Evolutionary conservation across 1,139 yeast genomes (phyloP), one percentile per base, ranked within the genome.

Genomic region (Kluyveromyces sp.): DNA sequence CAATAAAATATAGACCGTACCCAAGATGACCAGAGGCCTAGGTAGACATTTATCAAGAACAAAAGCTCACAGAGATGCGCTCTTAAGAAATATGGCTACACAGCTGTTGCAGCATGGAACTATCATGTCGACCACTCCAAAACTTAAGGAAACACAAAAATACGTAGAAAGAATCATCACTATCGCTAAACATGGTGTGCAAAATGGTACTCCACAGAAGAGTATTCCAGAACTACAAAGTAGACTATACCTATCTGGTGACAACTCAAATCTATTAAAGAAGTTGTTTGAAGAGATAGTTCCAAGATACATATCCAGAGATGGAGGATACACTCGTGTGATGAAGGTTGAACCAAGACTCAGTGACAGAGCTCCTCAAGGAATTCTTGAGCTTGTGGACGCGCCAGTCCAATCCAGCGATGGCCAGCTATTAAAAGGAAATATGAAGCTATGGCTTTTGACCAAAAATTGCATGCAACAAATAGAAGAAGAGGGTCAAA

Each of bases 301-400:
- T 3, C 69, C 75, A 37, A 73, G 96, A 55, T 90, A 85, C 61
- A 64, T 71, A 6, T 60, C 68, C 32, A 75, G 96, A 65, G 63
- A 68, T 1, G 86, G 88, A 51, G 97, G 97, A 2, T 92, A 83
- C 69, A 89, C 97, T 10, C 77, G 98, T 54, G 79, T 90, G 49
- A 70, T 90, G 55, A 81, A 79, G 57, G 71, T 94, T 53, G 97
- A 92, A 65, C 89, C 94, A 32, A 75, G 98, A 57, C 67, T 83
- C 45, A 94, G 92, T 55, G 98, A 94, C 64, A 84, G 83, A 53
- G 96, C 97, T 0, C 92, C 94, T 26, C 92, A 86, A 74, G 82
- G 95, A 2, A 82, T 92, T 15, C 64, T 94, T 47, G 98, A 94
- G 66, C 72, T 94, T 45, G 95, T 92, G 2, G 96, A 86, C 56